Percentiles rank a stretch among this genome's conserved stretches.
These are phyloP conservation scores for Mortierella antarctica DNA, from an alignment of 192 early-diverging fungal species.

Conservation along the genomic window DNA sequence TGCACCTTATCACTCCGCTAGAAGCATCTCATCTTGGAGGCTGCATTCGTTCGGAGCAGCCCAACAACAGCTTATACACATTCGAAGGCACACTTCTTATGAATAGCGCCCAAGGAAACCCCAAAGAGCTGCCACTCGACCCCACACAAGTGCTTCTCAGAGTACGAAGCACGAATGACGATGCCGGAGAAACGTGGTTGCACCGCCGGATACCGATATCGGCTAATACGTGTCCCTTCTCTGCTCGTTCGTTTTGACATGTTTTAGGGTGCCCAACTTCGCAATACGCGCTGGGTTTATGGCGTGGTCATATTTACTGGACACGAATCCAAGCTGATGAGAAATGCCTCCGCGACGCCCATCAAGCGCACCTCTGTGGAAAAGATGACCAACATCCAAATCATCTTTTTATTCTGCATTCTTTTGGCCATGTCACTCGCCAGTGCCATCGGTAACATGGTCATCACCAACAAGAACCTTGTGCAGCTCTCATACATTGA, in stretches of 20 bases:
- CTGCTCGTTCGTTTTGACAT: not conserved
- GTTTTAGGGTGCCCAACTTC: constrained; percentile 84
- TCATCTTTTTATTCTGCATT: constrained; percentile 92
- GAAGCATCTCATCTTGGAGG: constrained; percentile 73
- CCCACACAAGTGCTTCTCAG: constrained; percentile 94
- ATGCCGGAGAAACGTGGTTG: constrained; percentile 5
- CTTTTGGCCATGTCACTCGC: constrained; percentile 86
- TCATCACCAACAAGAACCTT: constrained; percentile 59
- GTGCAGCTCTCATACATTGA: constrained; percentile 34
- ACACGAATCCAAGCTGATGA: constrained; percentile 98
- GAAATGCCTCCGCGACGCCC: constrained; percentile 91
- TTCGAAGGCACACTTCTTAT: constrained; percentile 85
- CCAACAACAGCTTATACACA: constrained; percentile 97
- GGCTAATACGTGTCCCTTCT: not conserved
- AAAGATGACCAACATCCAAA: constrained; percentile 91
- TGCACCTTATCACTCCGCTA: constrained; percentile 73
- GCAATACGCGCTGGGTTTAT: constrained; percentile 96
- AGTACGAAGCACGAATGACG: constrained; percentile 11
- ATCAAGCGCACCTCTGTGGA: constrained; percentile 94
- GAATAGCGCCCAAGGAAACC: constrained; percentile 54
- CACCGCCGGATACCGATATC: not conserved
- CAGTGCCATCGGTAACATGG: constrained; percentile 86
- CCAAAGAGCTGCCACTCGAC: constrained; percentile 84
- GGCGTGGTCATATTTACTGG: constrained; percentile 96
- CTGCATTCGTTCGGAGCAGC: constrained; percentile 89